These are phyloP conservation scores for Pyrus hybrid DNA, from an alignment of 331 rosid genomes.

Conservation along the genomic window DNA sequence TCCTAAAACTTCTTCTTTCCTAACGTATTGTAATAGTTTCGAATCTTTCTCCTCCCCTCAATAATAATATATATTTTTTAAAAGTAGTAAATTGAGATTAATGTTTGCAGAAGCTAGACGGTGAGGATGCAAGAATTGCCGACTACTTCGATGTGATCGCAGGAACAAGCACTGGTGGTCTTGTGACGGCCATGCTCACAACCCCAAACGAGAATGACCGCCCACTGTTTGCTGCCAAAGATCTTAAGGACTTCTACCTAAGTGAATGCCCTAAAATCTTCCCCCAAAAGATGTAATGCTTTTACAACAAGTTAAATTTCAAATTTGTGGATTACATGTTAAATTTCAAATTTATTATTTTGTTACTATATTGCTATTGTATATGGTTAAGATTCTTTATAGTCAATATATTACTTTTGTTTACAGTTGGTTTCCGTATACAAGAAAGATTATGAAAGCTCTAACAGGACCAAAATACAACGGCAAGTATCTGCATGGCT, in stretches of 20 bases:
- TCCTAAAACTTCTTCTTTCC: no score
- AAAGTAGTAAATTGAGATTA: neutral
- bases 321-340: neutral
- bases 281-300: slow-evolving; percentile 32
- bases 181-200: slow-evolving; percentile 47
- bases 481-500: slow-evolving; percentile 38
- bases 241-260: slow-evolving; percentile 43
- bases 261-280: slow-evolving; percentile 34
- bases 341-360: neutral
- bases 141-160: slow-evolving; percentile 49
- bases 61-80: neutral
- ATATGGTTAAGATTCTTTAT: neutral
- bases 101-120: slow-evolving; percentile 33
- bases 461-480: slow-evolving; percentile 46
- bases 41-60: no score
- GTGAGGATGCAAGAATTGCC: slow-evolving; percentile 44
- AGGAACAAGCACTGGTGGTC: slow-evolving; percentile 59
- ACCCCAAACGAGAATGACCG: slow-evolving; percentile 44
- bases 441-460: slow-evolving; percentile 20
- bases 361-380: no score
- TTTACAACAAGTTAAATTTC: neutral
- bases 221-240: slow-evolving; percentile 43
- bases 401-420: neutral
- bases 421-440: slow-evolving; percentile 12
- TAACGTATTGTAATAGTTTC: no score